A percentile compares a stretch with the other conserved stretches of the same genome.
These are phyloP conservation scores for Acanthamoeba culbertsoni DNA, from an alignment of 208 protist genomes.

Conservation along the genomic window DNA sequence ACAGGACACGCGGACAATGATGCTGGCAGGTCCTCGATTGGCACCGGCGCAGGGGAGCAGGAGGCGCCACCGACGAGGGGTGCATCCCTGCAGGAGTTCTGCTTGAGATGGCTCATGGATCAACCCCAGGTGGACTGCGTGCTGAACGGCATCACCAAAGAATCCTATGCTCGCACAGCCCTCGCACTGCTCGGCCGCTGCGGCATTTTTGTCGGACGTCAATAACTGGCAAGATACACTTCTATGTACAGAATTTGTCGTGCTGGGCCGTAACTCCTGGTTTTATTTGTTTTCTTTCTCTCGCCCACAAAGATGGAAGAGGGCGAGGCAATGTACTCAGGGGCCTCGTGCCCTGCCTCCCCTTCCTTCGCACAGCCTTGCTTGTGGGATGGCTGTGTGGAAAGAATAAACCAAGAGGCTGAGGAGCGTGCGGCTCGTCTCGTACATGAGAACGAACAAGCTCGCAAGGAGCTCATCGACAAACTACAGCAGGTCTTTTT, in stretches of 20 bases:
- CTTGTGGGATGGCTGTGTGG: neutral
- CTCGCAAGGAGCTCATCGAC: neutral
- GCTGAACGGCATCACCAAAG: slow-evolving; percentile 3
- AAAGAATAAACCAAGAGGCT: neutral
- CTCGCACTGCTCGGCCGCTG: neutral
- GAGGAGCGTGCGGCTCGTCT: neutral
- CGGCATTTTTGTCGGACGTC: too few species aligned
- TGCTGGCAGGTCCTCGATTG: neutral
- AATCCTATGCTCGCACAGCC: neutral
- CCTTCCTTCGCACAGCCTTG: neutral
- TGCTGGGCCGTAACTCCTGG: too few species aligned
- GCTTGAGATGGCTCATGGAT: neutral
- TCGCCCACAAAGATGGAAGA: too few species aligned
- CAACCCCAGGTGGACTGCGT: slow-evolving; percentile 30
- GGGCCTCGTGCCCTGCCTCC: too few species aligned
- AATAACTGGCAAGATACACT: too few species aligned
- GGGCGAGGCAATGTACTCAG: too few species aligned
- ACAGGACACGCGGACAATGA: neutral
- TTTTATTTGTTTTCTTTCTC: too few species aligned
- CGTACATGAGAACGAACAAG: neutral
- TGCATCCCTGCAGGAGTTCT: neutral
- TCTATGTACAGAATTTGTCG: too few species aligned
- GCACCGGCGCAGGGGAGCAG: neutral
- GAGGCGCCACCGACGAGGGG: neutral
- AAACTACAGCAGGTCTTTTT: neutral